Conservation (phyloP, 1,284 basidiomycete genomes). For the Ceratobasidium sp. region DNA sequence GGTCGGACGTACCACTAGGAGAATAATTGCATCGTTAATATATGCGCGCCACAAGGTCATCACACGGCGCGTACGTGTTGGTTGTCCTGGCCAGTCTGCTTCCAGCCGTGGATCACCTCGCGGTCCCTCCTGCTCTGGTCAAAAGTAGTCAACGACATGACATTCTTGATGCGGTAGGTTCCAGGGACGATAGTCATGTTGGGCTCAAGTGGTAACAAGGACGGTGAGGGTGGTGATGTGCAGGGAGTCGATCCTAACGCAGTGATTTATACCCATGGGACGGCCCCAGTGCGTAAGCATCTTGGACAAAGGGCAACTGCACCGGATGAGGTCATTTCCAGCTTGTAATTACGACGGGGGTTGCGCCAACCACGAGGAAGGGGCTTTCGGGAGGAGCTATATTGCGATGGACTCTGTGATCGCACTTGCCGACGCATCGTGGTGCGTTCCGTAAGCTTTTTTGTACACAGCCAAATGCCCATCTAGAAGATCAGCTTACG, state of each 20-base stretch:
- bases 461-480: conserved; percentile 35
- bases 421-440: conserved; percentile 3
- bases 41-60: not conserved
- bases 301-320: conserved; percentile 18
- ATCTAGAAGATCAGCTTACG: conserved; percentile 40
- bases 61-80: conserved; percentile 27
- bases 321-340: conserved; percentile 32
- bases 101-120: conserved; percentile 31
- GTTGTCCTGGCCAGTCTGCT: conserved; percentile 31
- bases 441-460: not conserved
- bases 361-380: conserved; percentile 33
- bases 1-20: conserved; percentile 32
- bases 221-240: conserved; percentile 4
- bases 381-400: conserved; percentile 31
- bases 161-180: conserved; percentile 36
- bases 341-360: conserved; percentile 35
- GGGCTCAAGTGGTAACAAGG: not conserved
- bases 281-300: conserved; percentile 16
- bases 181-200: conserved; percentile 28
- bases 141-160: conserved; percentile 25
- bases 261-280: conserved; percentile 11
- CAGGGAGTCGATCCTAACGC: not conserved
- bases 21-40: not conserved
- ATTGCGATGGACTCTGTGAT: conserved; percentile 4
- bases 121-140: conserved; percentile 34